A percentile compares a stretch with the other conserved stretches of the same genome.
These are phyloP conservation scores for Cryptococcus hybrid DNA, from an alignment of 1,284 basidiomycete species.

Conservation along the genomic window DNA sequence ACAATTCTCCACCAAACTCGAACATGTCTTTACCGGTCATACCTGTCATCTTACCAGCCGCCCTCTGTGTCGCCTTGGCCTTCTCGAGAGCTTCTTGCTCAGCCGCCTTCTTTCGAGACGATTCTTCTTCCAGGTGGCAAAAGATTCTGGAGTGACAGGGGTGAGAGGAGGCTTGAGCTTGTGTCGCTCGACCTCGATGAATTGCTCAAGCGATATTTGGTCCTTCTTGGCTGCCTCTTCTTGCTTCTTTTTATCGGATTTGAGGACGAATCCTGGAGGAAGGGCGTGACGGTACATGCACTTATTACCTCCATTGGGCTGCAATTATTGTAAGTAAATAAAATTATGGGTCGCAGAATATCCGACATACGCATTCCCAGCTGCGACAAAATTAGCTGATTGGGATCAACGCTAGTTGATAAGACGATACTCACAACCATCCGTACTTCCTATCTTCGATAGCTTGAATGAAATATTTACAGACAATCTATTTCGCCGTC, in stretches of 20 bases:
- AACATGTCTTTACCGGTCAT: constrained; percentile 98
- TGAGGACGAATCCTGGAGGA: constrained; percentile 92
- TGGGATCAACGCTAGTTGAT: constrained; percentile 15
- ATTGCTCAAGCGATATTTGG: constrained; percentile 91
- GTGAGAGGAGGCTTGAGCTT: constrained; percentile 90
- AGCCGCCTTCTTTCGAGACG: constrained; percentile 84
- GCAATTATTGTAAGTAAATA: neutral
- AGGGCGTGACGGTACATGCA: constrained; percentile 96
- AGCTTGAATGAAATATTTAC: constrained; percentile 95
- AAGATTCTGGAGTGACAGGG: constrained; percentile 91
- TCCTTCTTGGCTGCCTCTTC: constrained; percentile 82
- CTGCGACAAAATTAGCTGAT: constrained; percentile 18
- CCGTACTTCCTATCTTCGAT: constrained; percentile 86
- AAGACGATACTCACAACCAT: constrained; percentile 46
- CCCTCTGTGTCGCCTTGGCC: constrained; percentile 78
- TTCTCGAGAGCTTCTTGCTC: constrained; percentile 77
- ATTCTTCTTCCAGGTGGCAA: constrained; percentile 93
- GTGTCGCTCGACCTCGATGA: constrained; percentile 96
- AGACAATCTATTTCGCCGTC: constrained; percentile 71
- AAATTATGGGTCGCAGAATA: neutral
- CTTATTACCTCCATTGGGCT: constrained; percentile 40
- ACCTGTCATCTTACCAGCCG: constrained; percentile 87
- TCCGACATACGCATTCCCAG: constrained; percentile 50
- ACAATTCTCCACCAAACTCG: constrained; percentile 95
- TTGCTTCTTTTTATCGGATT: constrained; percentile 70